Evolutionary conservation across 345 rosid genomes (phyloP).

Genomic region (Pistacia integerrima): DNA sequence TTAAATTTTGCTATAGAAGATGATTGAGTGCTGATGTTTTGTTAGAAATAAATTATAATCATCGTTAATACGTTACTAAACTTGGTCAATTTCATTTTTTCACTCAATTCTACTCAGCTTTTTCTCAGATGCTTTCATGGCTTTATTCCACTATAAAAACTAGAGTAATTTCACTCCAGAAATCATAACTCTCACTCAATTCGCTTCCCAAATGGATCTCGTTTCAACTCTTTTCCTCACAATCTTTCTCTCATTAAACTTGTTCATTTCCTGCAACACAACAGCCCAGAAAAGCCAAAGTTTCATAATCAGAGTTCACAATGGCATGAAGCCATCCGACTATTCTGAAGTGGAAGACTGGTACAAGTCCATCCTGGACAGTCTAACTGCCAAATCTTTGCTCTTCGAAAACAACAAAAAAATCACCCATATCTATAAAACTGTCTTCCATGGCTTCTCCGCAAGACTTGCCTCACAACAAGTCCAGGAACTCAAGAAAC

Average conservation of each 20-base stretch:
- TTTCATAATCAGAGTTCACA: conserved; percentile 20
- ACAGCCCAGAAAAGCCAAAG: neutral
- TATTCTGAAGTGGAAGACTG: conserved; percentile 10
- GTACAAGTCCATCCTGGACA: conserved; percentile 11
- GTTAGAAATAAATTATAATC: too few species aligned
- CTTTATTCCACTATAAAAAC: neutral
- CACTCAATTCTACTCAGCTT: too few species aligned
- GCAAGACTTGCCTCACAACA: conserved; percentile 12
- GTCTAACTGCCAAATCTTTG: neutral
- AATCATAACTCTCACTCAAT: neutral
- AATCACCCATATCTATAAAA: conserved; percentile 23
- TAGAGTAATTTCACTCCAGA: neutral
- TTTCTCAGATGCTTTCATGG: too few species aligned
- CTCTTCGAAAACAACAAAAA: neutral
- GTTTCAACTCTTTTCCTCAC: neutral
- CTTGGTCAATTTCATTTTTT: too few species aligned
- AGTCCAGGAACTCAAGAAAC: conserved; percentile 6
- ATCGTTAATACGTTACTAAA: too few species aligned
- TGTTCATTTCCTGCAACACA: neutral
- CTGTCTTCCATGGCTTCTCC: conserved; percentile 35
- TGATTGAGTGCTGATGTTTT: too few species aligned
- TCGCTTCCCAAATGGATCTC: conserved; percentile 1
- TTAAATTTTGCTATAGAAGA: too few species aligned
- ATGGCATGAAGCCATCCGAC: conserved; percentile 12
- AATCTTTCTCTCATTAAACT: neutral